Conservation (phyloP, 179 eudicot species). For the Nepenthes alata region DNA sequence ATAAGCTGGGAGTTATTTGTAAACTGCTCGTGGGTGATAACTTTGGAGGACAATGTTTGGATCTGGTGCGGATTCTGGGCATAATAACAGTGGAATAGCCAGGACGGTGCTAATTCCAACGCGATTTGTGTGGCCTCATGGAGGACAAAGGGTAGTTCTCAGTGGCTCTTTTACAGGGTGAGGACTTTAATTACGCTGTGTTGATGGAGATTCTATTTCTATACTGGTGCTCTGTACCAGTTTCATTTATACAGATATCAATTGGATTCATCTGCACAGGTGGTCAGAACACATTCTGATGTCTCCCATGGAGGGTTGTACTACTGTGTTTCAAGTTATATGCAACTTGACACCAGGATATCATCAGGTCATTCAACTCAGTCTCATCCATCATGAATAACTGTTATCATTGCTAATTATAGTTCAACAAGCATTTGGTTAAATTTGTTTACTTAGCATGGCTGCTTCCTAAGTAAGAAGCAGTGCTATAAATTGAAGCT, state of each 20-base stretch:
- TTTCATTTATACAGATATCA: not conserved
- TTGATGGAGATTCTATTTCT: slow-evolving; percentile 1
- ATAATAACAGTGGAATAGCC: slow-evolving; percentile 23
- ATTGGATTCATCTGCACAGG: slow-evolving; percentile 24
- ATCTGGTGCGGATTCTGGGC: slow-evolving; percentile 32
- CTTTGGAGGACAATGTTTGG: slow-evolving; percentile 30
- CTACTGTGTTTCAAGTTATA: slow-evolving; percentile 59
- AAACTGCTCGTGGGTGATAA: not conserved
- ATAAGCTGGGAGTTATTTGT: slow-evolving; percentile 2
- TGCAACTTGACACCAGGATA: slow-evolving; percentile 64
- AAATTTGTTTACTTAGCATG: too few species aligned
- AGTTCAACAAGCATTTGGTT: too few species aligned
- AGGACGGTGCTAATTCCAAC: slow-evolving; percentile 37
- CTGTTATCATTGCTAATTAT: too few species aligned
- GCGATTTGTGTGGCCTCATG: slow-evolving; percentile 79
- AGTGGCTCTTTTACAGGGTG: slow-evolving; percentile 80
- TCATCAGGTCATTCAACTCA: slow-evolving; percentile 48
- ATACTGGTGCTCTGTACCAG: not conserved
- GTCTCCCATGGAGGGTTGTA: slow-evolving; percentile 79
- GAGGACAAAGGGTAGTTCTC: slow-evolving; percentile 60
- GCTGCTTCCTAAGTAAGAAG: too few species aligned
- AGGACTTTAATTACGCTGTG: slow-evolving; percentile 4
- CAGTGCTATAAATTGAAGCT: too few species aligned
- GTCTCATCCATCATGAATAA: too few species aligned
- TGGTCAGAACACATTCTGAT: slow-evolving; percentile 63